Evolutionary conservation across 2,329 filamentous ascomycete genomes (phyloP).

Genomic region (Curvularia spicifera): DNA sequence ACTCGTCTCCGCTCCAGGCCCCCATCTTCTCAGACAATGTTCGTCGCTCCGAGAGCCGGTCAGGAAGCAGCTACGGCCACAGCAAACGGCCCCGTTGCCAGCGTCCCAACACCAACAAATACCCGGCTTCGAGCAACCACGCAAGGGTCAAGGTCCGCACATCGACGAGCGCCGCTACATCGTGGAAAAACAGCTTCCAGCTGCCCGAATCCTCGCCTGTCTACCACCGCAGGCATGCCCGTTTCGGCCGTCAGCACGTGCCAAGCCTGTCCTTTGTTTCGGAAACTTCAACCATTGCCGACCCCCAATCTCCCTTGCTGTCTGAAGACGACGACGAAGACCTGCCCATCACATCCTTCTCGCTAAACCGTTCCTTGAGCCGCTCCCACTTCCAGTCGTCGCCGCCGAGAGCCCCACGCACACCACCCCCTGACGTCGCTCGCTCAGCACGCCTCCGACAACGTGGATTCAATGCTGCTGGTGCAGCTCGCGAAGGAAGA

Average conservation of each 20-base stretch:
- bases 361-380: conserved; percentile 58
- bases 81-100: conserved; percentile 46
- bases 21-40: conserved; percentile 85
- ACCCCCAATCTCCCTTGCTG: conserved; percentile 63
- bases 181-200: conserved; percentile 79
- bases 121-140: conserved; percentile 57
- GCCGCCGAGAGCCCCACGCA: conserved; percentile 65
- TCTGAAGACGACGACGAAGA: conserved; percentile 84
- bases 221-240: conserved; percentile 74
- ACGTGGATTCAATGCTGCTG: conserved; percentile 48
- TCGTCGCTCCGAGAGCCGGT: conserved; percentile 60
- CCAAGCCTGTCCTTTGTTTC: conserved; percentile 82
- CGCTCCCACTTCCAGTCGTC: conserved; percentile 72
- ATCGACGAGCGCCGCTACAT: conserved; percentile 63
- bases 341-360: conserved; percentile 77
- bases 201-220: conserved; percentile 87
- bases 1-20: conserved; percentile 84
- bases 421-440: conserved; percentile 49
- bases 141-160: conserved; percentile 72
- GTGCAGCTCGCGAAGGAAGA: conserved; percentile 54
- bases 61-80: conserved; percentile 61
- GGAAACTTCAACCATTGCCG: conserved; percentile 70
- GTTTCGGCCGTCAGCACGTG: conserved; percentile 72
- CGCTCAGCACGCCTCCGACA: conserved; percentile 51
- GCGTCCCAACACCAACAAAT: conserved; percentile 32